phyloP scores from a whole-genome alignment of 768 basidiomycete species.

The Naganishia kalamii region DNA sequence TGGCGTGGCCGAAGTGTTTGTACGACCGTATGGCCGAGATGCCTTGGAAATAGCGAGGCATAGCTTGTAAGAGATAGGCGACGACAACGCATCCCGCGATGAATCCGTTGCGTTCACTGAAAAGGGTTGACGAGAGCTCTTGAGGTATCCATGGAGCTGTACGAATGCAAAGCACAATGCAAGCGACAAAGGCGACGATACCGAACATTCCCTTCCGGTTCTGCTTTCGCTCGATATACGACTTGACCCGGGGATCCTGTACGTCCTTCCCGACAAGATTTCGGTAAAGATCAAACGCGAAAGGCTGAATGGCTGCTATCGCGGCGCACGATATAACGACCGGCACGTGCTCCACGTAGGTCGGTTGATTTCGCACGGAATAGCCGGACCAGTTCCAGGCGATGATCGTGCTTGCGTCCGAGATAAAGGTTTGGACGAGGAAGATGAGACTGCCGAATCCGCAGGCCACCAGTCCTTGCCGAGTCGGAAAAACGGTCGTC shows the following conservation, averaged over 20 bases:
- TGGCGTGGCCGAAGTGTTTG: slow-evolving; percentile 53
- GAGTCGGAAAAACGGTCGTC: neutral
- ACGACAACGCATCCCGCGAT: slow-evolving; percentile 57
- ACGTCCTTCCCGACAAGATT: too few relatives aligned
- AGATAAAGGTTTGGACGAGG: slow-evolving; percentile 63
- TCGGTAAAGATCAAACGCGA: neutral
- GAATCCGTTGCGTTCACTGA: slow-evolving; percentile 63
- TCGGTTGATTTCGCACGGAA: slow-evolving; percentile 47
- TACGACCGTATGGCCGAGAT: slow-evolving; percentile 52
- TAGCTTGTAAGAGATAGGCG: slow-evolving; percentile 13
- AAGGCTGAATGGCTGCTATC: neutral
- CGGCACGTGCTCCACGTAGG: neutral
- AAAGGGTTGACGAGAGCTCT: neutral
- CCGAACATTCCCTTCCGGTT: neutral
- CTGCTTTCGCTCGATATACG: neutral
- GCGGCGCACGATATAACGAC: slow-evolving; percentile 1
- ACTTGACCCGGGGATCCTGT: too few relatives aligned
- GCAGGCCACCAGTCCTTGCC: too few relatives aligned
- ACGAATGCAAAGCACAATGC: neutral
- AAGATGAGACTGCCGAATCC: slow-evolving; percentile 52
- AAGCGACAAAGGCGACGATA: slow-evolving; percentile 40
- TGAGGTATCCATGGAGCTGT: neutral
- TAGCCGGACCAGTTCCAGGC: slow-evolving; percentile 91
- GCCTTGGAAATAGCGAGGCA: slow-evolving; percentile 55
- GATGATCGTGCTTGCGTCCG: slow-evolving; percentile 70